Conservation (phyloP, 495 filamentous ascomycete species). For the Tuber aestivum region DNA sequence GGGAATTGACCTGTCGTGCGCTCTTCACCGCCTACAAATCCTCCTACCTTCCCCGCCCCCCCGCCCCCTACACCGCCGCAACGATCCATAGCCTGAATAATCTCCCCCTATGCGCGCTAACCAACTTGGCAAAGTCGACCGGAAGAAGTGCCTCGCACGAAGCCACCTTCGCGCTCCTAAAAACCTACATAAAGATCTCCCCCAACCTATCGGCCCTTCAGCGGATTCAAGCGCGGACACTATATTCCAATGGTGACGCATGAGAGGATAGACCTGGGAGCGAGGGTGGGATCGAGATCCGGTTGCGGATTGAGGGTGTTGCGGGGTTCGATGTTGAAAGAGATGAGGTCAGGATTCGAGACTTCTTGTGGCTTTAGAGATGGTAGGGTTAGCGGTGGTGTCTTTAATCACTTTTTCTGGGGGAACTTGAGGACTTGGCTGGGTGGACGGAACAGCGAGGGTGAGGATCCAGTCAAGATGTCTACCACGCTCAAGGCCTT, state of each 20-base stretch:
- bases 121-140: slow-evolving; percentile 44
- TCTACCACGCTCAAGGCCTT: slow-evolving; percentile 35
- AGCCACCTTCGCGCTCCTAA: slow-evolving; percentile 17
- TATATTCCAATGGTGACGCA: too few species aligned
- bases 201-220: slow-evolving; percentile 8
- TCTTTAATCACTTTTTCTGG: slow-evolving; percentile 32
- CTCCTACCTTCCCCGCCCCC: slow-evolving; percentile 53
- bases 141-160: slow-evolving; percentile 34
- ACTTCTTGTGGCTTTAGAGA: slow-evolving; percentile 30
- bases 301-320: not conserved
- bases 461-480: slow-evolving; percentile 29
- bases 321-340: slow-evolving; percentile 9
- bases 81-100: slow-evolving; percentile 51
- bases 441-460: slow-evolving; percentile 7
- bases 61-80: slow-evolving; percentile 56
- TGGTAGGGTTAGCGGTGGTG: slow-evolving; percentile 6
- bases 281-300: too few species aligned
- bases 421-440: slow-evolving; percentile 32
- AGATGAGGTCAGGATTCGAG: slow-evolving; percentile 27
- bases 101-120: slow-evolving; percentile 57
- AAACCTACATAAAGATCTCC: slow-evolving; percentile 27
- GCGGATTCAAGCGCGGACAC: too few species aligned
- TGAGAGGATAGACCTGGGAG: too few species aligned
- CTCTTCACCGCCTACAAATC: slow-evolving; percentile 48
- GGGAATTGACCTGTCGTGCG: slow-evolving; percentile 31